Evolutionary conservation across 108 stramenopile species (phyloP).

Genomic region (Craspedostauros australis): DNA sequence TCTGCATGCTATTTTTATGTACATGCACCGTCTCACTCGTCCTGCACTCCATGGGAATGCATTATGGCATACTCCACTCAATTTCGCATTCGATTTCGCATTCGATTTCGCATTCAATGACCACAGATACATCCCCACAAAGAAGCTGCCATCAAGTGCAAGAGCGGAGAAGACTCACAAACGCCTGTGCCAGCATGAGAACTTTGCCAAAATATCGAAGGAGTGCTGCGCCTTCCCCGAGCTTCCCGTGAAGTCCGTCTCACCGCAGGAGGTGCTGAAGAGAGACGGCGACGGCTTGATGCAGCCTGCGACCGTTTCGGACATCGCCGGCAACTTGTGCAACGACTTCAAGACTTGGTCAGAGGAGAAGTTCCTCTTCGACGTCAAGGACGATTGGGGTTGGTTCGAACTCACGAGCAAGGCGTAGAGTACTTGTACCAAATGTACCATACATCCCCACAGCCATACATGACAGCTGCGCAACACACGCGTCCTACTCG

Average conservation of each 20-base stretch:
- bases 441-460: background rate
- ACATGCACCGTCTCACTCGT: no score
- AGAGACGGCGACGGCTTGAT: slow-evolving; percentile 10
- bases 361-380: slow-evolving; percentile 34
- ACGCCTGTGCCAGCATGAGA: slow-evolving; percentile 69
- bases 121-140: slow-evolving; percentile 53
- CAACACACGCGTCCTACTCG: no score
- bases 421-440: slow-evolving; percentile 11
- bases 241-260: slow-evolving; percentile 38
- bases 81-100: no score
- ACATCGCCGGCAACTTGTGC: slow-evolving; percentile 50
- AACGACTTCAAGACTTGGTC: slow-evolving; percentile 61
- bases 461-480: no score
- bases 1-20: no score
- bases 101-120: no score
- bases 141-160: slow-evolving; percentile 53
- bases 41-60: no score
- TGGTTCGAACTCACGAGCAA: slow-evolving; percentile 62
- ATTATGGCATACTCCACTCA: no score
- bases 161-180: slow-evolving; percentile 54
- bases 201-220: slow-evolving; percentile 60
- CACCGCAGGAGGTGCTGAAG: slow-evolving; percentile 21
- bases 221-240: slow-evolving; percentile 71
- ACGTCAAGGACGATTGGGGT: slow-evolving; percentile 61
- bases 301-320: slow-evolving; percentile 40